phyloP scores from a whole-genome alignment of 179 eudicot genomes.

The Amaranthus tricolor region DNA sequence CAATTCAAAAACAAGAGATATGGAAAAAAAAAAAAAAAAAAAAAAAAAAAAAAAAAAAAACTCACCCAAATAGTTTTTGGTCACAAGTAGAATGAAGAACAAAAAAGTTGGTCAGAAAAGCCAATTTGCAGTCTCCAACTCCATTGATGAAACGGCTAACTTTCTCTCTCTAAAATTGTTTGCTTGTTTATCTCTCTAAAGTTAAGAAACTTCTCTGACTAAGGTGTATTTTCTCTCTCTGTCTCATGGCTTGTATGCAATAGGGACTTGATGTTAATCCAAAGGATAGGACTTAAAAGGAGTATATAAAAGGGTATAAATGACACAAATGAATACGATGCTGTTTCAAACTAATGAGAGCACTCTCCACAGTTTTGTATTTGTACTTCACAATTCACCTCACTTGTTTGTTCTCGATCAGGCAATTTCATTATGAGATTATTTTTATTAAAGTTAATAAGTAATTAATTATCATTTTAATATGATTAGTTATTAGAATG shows the following conservation, averaged over 20 bases:
- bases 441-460: background rate
- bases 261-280: conserved; percentile 37
- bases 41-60: background rate
- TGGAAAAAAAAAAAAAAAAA: background rate
- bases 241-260: conserved; percentile 24
- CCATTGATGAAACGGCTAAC: conserved; percentile 22
- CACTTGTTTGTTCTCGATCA: background rate
- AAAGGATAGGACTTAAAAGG: no score
- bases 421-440: no score
- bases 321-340: conserved; percentile 23
- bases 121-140: conserved; percentile 18
- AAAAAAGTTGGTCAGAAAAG: conserved; percentile 21
- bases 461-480: background rate
- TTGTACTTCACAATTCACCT: conserved; percentile 14
- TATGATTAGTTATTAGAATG: background rate
- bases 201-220: background rate
- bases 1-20: background rate
- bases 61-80: conserved; percentile 11
- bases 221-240: conserved; percentile 19
- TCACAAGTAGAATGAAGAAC: conserved; percentile 23
- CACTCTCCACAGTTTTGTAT: conserved; percentile 2
- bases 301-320: conserved; percentile 10
- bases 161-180: background rate
- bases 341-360: conserved; percentile 6
- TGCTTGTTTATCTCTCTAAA: conserved; percentile 17